Evolutionary conservation across 2,329 filamentous ascomycete species (phyloP), one percentile per base, ranked within the genome.

Genomic region (Penicillium glabrum): DNA sequence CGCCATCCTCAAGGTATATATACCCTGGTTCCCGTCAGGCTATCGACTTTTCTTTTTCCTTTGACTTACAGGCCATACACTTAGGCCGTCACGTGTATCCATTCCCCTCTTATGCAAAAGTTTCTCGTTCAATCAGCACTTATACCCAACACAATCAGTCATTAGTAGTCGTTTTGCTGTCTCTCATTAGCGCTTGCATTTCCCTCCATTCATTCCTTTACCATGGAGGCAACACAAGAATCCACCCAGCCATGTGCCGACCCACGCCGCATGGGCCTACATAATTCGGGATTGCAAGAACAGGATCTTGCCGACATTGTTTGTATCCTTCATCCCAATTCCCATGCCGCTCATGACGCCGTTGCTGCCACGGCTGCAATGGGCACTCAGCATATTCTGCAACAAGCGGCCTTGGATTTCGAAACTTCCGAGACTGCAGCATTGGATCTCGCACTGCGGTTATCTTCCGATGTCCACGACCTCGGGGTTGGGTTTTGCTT

Each of bases 271-370:
- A 73, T 90, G 60, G 91, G 91, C 54, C 83, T 88, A 71, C 89
- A 91, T 74, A 90, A 91, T 71, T 95, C 91, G 41, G 91, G 90
- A 54, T 86, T 97, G 59, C 88, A 84, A 52, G 88, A 93, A 64
- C 84, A 90, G 62, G 93, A 96, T 72, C 84, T 95, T 49, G 85
- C 90, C 60, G 93, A 97, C 75, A 91, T 97, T 65, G 85, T 96
- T 62, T 96, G 92, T 76, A 86, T 97, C 56, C 83, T 98, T 27
- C 87, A 96, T 65, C 93, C 93, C 11, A 86, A 85, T 62, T 90
- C 91, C 2, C 80, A 85, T 39, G 83, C 84, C 23, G 91, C 93
- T 21, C 87, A 88, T 61, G 79, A 81, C 61, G 89, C 93, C 65
- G 86, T 93, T n/a, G 75, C 79, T 43, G 75, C 79, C 3, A 85